Percentiles rank a stretch among this genome's conserved stretches.
phyloP scores from a whole-genome alignment of 805 yeast genomes.

The Torulaspora indica region DNA sequence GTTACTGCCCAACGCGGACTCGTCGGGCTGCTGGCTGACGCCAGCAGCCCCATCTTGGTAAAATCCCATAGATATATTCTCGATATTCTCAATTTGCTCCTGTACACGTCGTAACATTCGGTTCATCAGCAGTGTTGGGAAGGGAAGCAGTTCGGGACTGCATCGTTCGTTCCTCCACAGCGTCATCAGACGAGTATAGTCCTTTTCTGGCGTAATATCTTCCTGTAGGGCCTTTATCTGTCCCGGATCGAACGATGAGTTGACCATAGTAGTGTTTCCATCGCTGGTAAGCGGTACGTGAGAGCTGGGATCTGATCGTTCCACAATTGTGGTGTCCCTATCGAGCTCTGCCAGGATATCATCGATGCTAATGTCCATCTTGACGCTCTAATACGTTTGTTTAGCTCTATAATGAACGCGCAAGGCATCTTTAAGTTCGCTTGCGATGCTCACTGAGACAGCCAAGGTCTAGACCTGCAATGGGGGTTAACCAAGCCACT shows the following conservation, averaged over 20 bases:
- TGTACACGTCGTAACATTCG: conserved; percentile 56
- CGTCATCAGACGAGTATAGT: conserved; percentile 41
- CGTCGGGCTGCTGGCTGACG: conserved; percentile 1
- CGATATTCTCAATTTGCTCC: conserved; percentile 69
- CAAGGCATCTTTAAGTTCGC: not conserved
- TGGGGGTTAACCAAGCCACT: not conserved
- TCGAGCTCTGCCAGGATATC: conserved; percentile 69
- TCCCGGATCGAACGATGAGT: conserved; percentile 21
- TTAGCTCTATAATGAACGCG: not conserved
- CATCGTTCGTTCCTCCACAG: conserved; percentile 82
- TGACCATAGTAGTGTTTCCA: conserved; percentile 21
- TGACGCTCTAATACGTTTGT: not conserved
- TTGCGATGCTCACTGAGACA: not conserved
- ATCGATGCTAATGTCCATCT: conserved; percentile 53
- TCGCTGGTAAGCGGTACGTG: conserved; percentile 16
- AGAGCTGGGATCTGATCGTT: conserved; percentile 13
- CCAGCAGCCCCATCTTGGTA: conserved; percentile 37
- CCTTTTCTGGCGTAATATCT: conserved; percentile 19
- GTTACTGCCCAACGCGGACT: conserved; percentile 4
- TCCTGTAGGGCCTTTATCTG: conserved; percentile 3
- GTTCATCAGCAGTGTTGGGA: conserved; percentile 55
- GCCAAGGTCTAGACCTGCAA: not conserved
- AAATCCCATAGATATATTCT: conserved; percentile 73
- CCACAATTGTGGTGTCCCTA: conserved; percentile 38
- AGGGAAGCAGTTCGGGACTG: conserved; percentile 82